A percentile compares a stretch with the other conserved stretches of the same genome.
phyloP scores from a whole-genome alignment of 2,329 filamentous ascomycete species.

The Apiospora aurea region DNA sequence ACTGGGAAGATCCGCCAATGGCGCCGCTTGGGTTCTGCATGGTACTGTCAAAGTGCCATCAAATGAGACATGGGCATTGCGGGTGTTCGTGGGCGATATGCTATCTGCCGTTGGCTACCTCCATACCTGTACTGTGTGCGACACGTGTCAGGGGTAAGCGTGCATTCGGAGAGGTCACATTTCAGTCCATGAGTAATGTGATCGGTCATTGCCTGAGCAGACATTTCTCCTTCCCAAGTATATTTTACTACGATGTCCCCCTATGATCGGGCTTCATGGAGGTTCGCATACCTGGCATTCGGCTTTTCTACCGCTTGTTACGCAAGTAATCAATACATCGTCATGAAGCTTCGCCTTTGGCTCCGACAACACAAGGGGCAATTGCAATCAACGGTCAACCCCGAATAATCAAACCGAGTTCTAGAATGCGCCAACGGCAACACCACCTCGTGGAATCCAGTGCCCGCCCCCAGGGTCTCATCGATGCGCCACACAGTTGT shows the following conservation, averaged over 20 bases:
- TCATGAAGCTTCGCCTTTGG: neutral
- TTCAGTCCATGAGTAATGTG: neutral
- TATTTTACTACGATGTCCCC: neutral
- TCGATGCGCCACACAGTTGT: neutral
- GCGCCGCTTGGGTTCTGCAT: neutral
- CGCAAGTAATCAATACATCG: neutral
- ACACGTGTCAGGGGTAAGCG: neutral
- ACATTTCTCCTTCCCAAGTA: neutral
- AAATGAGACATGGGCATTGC: constrained; percentile 9
- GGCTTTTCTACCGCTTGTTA: neutral
- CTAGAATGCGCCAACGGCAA: neutral
- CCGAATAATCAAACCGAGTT: neutral
- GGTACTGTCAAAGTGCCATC: neutral
- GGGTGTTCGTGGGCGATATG: neutral
- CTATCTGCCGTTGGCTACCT: neutral
- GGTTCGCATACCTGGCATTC: too few relatives aligned
- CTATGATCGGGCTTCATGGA: neutral
- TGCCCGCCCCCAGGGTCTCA: constrained; percentile 12
- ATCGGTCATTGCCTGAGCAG: neutral
- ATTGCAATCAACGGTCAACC: too few relatives aligned
- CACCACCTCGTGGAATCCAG: neutral
- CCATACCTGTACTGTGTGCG: neutral
- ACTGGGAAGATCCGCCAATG: neutral
- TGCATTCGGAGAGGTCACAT: neutral
- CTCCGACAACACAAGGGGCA: neutral